phyloP scores from a whole-genome alignment of 805 yeast genomes.

The Nakazawaea anatomiae region DNA sequence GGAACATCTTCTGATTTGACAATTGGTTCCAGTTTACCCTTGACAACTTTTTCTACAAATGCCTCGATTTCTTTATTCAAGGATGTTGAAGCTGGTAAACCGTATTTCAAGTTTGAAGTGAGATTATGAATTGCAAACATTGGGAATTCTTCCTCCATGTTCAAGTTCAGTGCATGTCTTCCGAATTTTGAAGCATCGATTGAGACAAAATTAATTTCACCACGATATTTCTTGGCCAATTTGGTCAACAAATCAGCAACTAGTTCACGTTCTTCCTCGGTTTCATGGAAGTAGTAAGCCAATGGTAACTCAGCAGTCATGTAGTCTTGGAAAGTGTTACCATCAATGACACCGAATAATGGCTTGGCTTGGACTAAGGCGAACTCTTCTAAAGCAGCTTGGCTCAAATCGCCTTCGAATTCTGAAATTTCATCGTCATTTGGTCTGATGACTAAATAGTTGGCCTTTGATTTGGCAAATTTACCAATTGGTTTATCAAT shows the following conservation, averaged over 20 bases:
- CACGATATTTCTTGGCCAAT: constrained; percentile 71
- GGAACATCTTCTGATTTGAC: constrained; percentile 87
- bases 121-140: constrained; percentile 83
- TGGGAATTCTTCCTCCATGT: constrained; percentile 83
- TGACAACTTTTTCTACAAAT: constrained; percentile 58
- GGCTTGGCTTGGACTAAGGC: constrained; percentile 67
- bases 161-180: constrained; percentile 79
- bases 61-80: constrained; percentile 49
- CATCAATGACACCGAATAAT: constrained; percentile 80
- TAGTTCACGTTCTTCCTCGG: constrained; percentile 57
- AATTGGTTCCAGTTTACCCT: constrained; percentile 63
- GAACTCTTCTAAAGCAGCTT: constrained; percentile 37
- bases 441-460: constrained; percentile 44
- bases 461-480: constrained; percentile 29
- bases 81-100: constrained; percentile 53
- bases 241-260: constrained; percentile 47
- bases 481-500: constrained; percentile 27
- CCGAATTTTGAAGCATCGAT: constrained; percentile 78
- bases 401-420: constrained; percentile 28
- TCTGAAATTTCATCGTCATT: constrained; percentile 20
- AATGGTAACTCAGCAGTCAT: constrained; percentile 70
- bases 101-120: constrained; percentile 65
- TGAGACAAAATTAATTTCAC: constrained; percentile 81
- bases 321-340: constrained; percentile 71
- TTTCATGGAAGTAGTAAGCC: constrained; percentile 81